phyloP scores from a whole-genome alignment of 2,329 filamentous ascomycete genomes.

The Ophiostoma triangulosporum region DNA sequence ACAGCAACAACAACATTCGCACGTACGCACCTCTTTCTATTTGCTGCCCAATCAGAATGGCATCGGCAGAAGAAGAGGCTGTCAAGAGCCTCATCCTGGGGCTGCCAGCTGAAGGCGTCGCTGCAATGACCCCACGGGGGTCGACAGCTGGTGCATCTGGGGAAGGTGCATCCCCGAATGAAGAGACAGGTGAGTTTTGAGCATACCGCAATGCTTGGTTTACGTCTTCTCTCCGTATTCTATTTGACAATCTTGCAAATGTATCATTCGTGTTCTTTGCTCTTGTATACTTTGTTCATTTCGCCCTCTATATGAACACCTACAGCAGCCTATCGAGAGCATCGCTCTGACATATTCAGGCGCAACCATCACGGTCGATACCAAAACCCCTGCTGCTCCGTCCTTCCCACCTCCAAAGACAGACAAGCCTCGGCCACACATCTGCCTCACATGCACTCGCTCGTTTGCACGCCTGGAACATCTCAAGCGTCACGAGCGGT shows the following conservation, averaged over 20 bases:
- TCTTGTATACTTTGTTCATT: no score
- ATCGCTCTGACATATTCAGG: constrained; percentile 20
- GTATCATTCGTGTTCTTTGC: no score
- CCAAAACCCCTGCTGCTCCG: constrained; percentile 17
- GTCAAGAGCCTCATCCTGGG: not conserved
- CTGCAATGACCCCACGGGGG: not conserved
- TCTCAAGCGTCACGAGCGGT: constrained; percentile 90
- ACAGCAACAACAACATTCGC: no score
- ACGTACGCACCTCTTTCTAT: not conserved
- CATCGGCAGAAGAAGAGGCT: not conserved
- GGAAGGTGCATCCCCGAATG: not conserved
- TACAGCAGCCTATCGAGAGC: not conserved
- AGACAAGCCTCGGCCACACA: constrained; percentile 91
- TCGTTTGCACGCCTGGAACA: constrained; percentile 94
- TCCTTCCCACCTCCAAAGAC: constrained; percentile 79
- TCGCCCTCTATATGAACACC: no score
- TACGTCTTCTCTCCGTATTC: no score
- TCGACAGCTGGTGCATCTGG: not conserved
- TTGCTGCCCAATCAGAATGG: not conserved
- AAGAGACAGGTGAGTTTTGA: not conserved
- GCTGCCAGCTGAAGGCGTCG: not conserved
- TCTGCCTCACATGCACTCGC: constrained; percentile 79
- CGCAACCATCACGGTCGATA: constrained; percentile 39
- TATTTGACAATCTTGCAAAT: no score
- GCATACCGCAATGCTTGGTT: not conserved